Conservation (phyloP, 805 yeast genomes). For the Ogataea haglerorum region DNA sequence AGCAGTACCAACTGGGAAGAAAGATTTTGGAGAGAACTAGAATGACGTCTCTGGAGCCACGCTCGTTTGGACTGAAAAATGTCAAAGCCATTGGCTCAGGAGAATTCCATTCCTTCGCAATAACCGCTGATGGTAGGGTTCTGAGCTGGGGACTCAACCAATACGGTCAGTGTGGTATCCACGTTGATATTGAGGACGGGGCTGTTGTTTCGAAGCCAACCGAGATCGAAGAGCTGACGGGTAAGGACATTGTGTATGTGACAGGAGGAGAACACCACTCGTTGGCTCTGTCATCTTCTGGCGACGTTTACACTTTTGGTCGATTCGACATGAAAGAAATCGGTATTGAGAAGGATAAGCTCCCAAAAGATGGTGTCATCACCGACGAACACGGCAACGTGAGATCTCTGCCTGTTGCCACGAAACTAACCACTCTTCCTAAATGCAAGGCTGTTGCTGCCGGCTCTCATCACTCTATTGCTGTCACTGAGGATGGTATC, state of each 20-base stretch:
- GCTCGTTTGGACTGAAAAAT: slow-evolving; percentile 77
- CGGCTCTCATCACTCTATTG: slow-evolving; percentile 92
- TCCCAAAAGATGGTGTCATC: slow-evolving; percentile 68
- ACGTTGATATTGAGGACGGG: slow-evolving; percentile 79
- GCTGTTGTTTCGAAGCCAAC: slow-evolving; percentile 78
- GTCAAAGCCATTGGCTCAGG: slow-evolving; percentile 85
- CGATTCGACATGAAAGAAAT: slow-evolving; percentile 91
- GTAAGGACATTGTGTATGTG: slow-evolving; percentile 54
- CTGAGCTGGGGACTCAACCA: slow-evolving; percentile 95
- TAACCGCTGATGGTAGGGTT: slow-evolving; percentile 66
- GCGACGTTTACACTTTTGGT: slow-evolving; percentile 82
- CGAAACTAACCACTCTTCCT: slow-evolving; percentile 58
- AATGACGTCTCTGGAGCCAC: slow-evolving; percentile 70
- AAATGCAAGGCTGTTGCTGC: slow-evolving; percentile 59
- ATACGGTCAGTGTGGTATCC: slow-evolving; percentile 91
- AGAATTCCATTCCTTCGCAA: slow-evolving; percentile 93
- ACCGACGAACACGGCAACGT: slow-evolving; percentile 76
- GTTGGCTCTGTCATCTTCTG: slow-evolving; percentile 65
- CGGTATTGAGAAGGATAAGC: slow-evolving; percentile 64
- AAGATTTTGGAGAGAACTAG: slow-evolving; percentile 76
- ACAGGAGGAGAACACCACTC: slow-evolving; percentile 97
- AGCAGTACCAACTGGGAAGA: slow-evolving; percentile 88
- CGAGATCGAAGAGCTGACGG: slow-evolving; percentile 59
- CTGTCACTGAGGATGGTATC: slow-evolving; percentile 78
- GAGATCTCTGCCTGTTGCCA: slow-evolving; percentile 84